Conservation (phyloP, 1,139 yeast genomes). For the Yamadazyma pseudoaaseri region DNA sequence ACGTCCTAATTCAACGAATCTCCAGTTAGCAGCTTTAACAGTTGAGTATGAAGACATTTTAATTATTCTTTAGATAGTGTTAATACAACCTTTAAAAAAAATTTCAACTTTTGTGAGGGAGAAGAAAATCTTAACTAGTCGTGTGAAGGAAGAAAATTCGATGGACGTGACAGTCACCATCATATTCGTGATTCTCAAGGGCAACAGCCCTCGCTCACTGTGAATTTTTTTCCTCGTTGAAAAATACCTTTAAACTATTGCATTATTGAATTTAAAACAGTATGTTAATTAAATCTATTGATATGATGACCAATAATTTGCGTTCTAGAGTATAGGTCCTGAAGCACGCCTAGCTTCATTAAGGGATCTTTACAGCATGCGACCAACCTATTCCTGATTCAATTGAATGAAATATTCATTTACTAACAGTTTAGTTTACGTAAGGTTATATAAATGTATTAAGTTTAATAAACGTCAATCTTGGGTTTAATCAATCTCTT, state of each 20-base stretch:
- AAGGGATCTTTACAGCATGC: slow-evolving; percentile 36
- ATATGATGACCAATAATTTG: slow-evolving; percentile 51
- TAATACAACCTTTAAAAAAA: slow-evolving; percentile 13
- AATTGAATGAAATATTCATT: not conserved
- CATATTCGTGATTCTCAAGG: slow-evolving; percentile 3
- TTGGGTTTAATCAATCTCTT: no score
- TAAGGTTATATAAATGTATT: not conserved
- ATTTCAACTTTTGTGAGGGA: slow-evolving; percentile 12
- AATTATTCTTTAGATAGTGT: slow-evolving; percentile 10
- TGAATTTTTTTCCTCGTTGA: not conserved
- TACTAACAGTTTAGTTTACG: not conserved
- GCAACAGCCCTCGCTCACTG: slow-evolving; percentile 7
- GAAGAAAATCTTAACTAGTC: slow-evolving; percentile 5
- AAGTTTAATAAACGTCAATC: not conserved
- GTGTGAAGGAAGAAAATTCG: slow-evolving; percentile 3
- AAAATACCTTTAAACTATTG: not conserved
- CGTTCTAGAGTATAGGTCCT: slow-evolving; percentile 45
- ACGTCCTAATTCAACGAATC: slow-evolving; percentile 99
- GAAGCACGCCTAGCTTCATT: slow-evolving; percentile 53
- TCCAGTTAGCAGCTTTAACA: slow-evolving; percentile 98
- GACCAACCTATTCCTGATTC: slow-evolving; percentile 30
- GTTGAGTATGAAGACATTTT: slow-evolving; percentile 51
- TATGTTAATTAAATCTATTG: slow-evolving; percentile 1
- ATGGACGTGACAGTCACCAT: slow-evolving; percentile 1
- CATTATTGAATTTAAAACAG: not conserved